Evolutionary conservation across 2,329 filamentous ascomycete genomes (phyloP), one percentile per base, ranked within the genome.

Genomic region (Sclerotinia minor): DNA sequence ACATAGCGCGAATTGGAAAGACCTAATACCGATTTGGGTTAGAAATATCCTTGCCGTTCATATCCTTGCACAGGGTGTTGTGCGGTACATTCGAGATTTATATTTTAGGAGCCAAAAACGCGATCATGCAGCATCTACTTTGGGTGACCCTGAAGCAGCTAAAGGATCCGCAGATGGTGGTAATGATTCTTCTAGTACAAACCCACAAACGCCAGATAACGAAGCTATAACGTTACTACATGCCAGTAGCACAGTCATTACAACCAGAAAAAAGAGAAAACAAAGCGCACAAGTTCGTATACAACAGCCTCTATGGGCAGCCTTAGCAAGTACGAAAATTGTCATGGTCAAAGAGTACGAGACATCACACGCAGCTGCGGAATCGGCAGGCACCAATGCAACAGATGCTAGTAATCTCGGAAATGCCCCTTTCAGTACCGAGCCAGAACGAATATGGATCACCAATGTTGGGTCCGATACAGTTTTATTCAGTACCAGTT

Each of bases 271-370:
- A 81, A 90, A 92, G 81, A 88, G 91, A 80, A 94, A 95, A 81
- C 92, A 96, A 80, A 94, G 92, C 76, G 93, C 92, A 68, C 92
- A 95, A 79, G 92, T 96, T 73, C 86, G 94, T 78, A 92, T 92
- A 78, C 89, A 92, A 76, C 94, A 97, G 80, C 94, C 94, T 60
- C 86, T 97, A 72, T 97, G 94, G 94, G 92, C 94, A 71, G 94
- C 94, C 59, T 86, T 97, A 74, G 94, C 94, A 64, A 97, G 92
- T 80, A 97, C 94, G 76, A 97, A 97, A 83, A 94, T 97, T 77
- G 94, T 95, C 74, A 92, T 97, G 80, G 89, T 96, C 76, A 95
- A 96, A 81, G 94, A 93, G 79, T 92, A 92, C 74, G 90, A 93
- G 80, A 86, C 96, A 77, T 94, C 91, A 72, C 88, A 91, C 77